phyloP scores from a whole-genome alignment of 2,329 filamentous ascomycete genomes.

The Fusarium paranaense region DNA sequence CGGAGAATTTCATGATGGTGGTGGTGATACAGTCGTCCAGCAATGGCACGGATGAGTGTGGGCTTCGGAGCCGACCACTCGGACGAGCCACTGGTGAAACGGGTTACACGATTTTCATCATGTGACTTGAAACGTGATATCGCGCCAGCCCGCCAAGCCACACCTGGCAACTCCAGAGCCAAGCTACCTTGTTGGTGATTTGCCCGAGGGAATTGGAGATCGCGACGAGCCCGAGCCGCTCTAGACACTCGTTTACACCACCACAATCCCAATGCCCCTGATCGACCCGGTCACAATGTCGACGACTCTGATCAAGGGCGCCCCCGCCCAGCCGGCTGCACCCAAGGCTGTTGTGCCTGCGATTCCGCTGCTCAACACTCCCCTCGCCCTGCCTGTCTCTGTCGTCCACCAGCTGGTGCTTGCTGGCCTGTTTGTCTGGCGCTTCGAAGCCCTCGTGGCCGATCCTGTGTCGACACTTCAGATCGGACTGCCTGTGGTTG shows the following conservation, averaged over 20 bases:
- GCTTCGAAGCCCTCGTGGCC: slow-evolving; percentile 75
- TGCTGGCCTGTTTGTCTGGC: slow-evolving; percentile 70
- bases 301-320: slow-evolving; percentile 46
- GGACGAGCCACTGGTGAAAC: background rate
- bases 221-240: slow-evolving; percentile 34
- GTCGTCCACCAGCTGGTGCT: slow-evolving; percentile 77
- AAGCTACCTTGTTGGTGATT: slow-evolving; percentile 30
- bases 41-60: slow-evolving; percentile 1
- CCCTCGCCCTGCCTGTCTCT: slow-evolving; percentile 63
- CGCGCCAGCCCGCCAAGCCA: background rate
- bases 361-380: slow-evolving; percentile 52
- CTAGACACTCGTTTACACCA: slow-evolving; percentile 30
- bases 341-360: slow-evolving; percentile 48
- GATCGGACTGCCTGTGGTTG: slow-evolving; percentile 70
- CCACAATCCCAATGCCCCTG: slow-evolving; percentile 45
- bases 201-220: slow-evolving; percentile 10
- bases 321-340: slow-evolving; percentile 45
- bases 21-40: slow-evolving; percentile 2
- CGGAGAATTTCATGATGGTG: slow-evolving; percentile 16
- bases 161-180: slow-evolving; percentile 32
- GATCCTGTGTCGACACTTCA: slow-evolving; percentile 76
- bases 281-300: slow-evolving; percentile 55
- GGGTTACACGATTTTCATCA: slow-evolving; percentile 5
- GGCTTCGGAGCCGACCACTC: slow-evolving; percentile 28
- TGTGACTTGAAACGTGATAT: slow-evolving; percentile 38